Evolutionary conservation across 257 asterid genomes (phyloP).

Genomic region (Petrea volubilis): DNA sequence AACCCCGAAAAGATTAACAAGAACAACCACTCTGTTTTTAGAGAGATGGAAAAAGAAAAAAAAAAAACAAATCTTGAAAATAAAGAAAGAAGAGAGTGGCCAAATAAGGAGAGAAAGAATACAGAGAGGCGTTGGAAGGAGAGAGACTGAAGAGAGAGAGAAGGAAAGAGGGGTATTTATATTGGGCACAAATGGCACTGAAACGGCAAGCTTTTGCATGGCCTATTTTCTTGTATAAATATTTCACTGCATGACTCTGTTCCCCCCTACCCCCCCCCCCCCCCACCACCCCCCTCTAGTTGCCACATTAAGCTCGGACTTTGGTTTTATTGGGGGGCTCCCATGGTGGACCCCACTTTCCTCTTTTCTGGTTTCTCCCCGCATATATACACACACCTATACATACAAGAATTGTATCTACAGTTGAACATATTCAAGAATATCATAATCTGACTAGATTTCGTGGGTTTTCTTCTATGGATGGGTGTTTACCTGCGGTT

Average conservation of each 20-base stretch:
- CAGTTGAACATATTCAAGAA: neutral
- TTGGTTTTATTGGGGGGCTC: slow-evolving; percentile 33
- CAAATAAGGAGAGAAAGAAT: slow-evolving; percentile 34
- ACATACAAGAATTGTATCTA: slow-evolving; percentile 4
- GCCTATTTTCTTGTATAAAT: slow-evolving; percentile 26
- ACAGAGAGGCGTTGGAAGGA: slow-evolving; percentile 40
- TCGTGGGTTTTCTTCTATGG: too few species aligned
- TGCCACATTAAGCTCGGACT: slow-evolving; percentile 41
- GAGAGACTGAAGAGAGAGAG: slow-evolving; percentile 22
- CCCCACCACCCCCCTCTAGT: slow-evolving; percentile 34
- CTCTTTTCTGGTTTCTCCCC: slow-evolving; percentile 30
- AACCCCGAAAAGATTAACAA: neutral
- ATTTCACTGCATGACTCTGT: slow-evolving; percentile 51
- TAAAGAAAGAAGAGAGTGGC: slow-evolving; percentile 29
- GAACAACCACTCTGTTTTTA: neutral
- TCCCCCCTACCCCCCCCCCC: too few species aligned
- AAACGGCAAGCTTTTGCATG: slow-evolving; percentile 77
- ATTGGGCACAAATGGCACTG: slow-evolving; percentile 68
- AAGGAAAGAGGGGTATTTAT: slow-evolving; percentile 36
- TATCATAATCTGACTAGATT: slow-evolving; percentile 35
- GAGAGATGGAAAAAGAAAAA: slow-evolving; percentile 1
- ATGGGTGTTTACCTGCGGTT: too few species aligned
- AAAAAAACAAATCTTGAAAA: neutral
- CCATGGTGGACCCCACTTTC: slow-evolving; percentile 41
- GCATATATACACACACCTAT: slow-evolving; percentile 17